Base-by-base conservation (phyloP, 2,329 filamentous ascomycete species). In the Aspergillus piperis region DNA sequence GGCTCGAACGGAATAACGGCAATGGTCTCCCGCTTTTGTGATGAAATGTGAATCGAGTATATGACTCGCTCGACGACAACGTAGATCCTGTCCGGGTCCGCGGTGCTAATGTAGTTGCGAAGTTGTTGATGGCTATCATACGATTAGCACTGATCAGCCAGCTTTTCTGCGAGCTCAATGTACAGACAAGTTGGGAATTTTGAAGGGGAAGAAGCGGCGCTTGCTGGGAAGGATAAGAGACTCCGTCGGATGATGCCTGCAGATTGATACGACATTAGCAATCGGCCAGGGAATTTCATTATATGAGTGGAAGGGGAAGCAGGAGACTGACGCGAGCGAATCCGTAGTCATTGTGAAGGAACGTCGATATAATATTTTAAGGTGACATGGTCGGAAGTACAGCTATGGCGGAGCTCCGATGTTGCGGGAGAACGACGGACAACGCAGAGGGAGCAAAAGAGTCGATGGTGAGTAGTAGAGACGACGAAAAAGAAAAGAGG, bases 81-180 rank as follows among this genome's bases (percentile, higher is more conserved):
- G 81, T 96, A 97, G 66, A 98, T 83, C 67, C 88, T 80, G 75
- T 93, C 86, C 47, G 87, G 83, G 70, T 90, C 86, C 66, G 91
- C 88, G 25, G 88, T 89, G 75, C 91, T 94, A 73, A 98, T 90
- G 67, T 96, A 88, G 68, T 96, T 94, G 58, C 94, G 91, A 49
- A 99, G 83, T 78, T 81, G 78, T 60, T 72, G 73, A 62, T 80
- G 77, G 60, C 77, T 80, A 68, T 52, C 62, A 61, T 49, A 39
- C 15, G 41, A 59, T 71, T 60, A 66, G 63, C 53, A 66, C 38
- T 52, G 57, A 53, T 21, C 13, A 27, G 32, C 50, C 42, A 30
- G 17, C 21, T 52, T 41, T 19, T 38, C 19, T 48, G 10, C 27
- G 55, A 53, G 54, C 52, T 23, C n/a, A 32, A 63, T 54, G 36